These are phyloP conservation scores for Diaporthe helianthi DNA, from an alignment of 2,329 filamentous ascomycete genomes.

Conservation along the genomic window DNA sequence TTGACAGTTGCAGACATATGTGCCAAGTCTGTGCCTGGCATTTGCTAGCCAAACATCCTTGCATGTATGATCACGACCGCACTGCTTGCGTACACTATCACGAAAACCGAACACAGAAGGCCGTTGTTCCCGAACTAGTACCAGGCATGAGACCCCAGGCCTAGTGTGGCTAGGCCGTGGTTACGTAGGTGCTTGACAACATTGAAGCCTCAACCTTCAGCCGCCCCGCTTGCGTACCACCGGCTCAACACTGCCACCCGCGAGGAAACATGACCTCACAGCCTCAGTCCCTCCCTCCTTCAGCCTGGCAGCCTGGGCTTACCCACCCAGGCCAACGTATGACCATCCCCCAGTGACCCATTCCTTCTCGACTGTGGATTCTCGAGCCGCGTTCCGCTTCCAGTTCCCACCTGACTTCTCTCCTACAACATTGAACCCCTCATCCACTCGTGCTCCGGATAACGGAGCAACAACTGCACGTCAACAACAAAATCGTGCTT, in stretches of 20 bases:
- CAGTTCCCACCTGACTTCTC: neutral
- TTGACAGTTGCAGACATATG: neutral
- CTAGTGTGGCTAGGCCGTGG: neutral
- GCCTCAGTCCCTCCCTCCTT: too few relatives aligned
- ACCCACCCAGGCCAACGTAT: too few relatives aligned
- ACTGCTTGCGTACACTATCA: neutral
- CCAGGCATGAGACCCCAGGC: neutral
- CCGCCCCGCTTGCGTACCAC: slow-evolving; percentile 16
- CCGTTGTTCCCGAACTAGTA: neutral
- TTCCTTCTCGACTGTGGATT: neutral
- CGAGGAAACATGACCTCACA: slow-evolving; percentile 30
- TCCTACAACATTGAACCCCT: slow-evolving; percentile 6
- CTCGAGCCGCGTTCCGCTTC: slow-evolving; percentile 16
- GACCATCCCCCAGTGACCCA: neutral
- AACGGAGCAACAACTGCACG: neutral
- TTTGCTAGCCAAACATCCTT: neutral
- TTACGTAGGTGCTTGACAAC: neutral
- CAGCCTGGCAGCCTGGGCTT: neutral
- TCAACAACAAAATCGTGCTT: neutral
- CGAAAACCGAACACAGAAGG: neutral
- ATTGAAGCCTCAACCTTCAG: slow-evolving; percentile 24
- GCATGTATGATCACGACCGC: neutral
- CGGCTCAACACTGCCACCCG: slow-evolving; percentile 14
- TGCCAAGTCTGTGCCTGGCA: neutral
- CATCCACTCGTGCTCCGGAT: neutral